A percentile compares a stretch with the other conserved stretches of the same genome.
phyloP scores from a whole-genome alignment of 768 basidiomycete species.

The Crassisporium funariophilum region DNA sequence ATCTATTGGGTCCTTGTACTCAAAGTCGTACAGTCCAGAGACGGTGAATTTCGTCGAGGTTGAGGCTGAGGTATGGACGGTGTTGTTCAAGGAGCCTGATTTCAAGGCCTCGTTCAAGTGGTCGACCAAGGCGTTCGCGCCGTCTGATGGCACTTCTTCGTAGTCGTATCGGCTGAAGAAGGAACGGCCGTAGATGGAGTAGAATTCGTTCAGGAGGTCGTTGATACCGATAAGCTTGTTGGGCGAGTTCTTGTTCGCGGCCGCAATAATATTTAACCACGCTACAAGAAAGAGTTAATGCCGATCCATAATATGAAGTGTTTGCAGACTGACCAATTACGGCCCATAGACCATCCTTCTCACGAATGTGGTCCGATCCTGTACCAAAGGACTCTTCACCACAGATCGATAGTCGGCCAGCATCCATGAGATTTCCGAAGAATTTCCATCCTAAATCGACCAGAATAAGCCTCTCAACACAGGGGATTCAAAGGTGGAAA shows the following conservation, averaged over 20 bases:
- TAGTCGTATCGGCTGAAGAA: constrained; percentile 99
- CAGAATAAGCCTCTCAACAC: not conserved
- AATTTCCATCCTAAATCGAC: constrained; percentile 89
- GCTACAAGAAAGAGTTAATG: constrained; percentile 46
- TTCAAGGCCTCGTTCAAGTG: constrained; percentile 74
- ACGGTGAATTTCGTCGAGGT: constrained; percentile 77
- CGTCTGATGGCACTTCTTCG: constrained; percentile 93
- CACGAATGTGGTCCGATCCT: constrained; percentile 99
- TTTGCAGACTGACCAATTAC: constrained; percentile 69
- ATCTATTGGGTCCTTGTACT: constrained; percentile 99
- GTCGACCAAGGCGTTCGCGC: constrained; percentile 83
- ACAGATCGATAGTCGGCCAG: constrained; percentile 95
- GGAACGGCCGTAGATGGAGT: constrained; percentile 90
- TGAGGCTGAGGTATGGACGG: constrained; percentile 65
- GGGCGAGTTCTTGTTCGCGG: constrained; percentile 76
- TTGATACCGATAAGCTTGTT: constrained; percentile 86
- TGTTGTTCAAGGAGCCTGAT: constrained; percentile 66
- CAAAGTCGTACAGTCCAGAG: constrained; percentile 79
- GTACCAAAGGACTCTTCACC: constrained; percentile 99
- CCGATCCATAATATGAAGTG: not conserved
- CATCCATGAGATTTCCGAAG: constrained; percentile 99
- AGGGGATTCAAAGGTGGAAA: constrained; percentile 16
- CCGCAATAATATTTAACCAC: constrained; percentile 96
- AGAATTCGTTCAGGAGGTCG: constrained; percentile 86
- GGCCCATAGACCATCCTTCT: constrained; percentile 99